Evolutionary conservation across 2,329 filamentous ascomycete species (phyloP).

Genomic region (Bisporella sp.): DNA sequence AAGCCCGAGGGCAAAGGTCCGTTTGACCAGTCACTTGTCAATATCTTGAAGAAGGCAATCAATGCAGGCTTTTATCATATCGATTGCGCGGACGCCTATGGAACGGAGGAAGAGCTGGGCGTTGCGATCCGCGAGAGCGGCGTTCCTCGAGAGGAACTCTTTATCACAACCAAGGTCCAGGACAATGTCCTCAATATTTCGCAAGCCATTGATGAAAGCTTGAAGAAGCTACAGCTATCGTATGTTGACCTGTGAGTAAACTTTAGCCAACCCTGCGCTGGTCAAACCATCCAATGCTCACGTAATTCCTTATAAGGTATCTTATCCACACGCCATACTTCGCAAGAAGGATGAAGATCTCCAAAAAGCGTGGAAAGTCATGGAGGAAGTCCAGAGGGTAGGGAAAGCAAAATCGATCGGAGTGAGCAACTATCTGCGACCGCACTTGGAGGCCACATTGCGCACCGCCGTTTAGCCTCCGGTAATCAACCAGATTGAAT

Average conservation of each 20-base stretch:
- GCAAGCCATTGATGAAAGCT: slow-evolving; percentile 44
- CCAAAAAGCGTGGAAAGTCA: slow-evolving; percentile 50
- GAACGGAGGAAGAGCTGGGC: slow-evolving; percentile 64
- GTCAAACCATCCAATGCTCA: slow-evolving; percentile 12
- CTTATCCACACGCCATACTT: slow-evolving; percentile 55
- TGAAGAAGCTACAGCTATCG: slow-evolving; percentile 58
- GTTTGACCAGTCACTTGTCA: slow-evolving; percentile 48
- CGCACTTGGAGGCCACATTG: slow-evolving; percentile 48
- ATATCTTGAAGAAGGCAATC: slow-evolving; percentile 53
- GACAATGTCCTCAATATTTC: slow-evolving; percentile 30
- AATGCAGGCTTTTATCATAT: slow-evolving; percentile 63
- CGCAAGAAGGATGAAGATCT: slow-evolving; percentile 41
- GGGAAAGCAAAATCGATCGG: slow-evolving; percentile 66
- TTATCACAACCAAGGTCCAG: slow-evolving; percentile 55
- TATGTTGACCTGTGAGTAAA: slow-evolving; percentile 57
- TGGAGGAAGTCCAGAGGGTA: slow-evolving; percentile 59
- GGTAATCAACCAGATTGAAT: slow-evolving; percentile 75
- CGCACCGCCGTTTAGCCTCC: slow-evolving; percentile 55
- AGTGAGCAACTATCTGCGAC: slow-evolving; percentile 64
- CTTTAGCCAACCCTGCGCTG: no score
- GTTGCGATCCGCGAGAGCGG: slow-evolving; percentile 60
- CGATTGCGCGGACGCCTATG: slow-evolving; percentile 66
- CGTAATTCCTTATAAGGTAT: slow-evolving; percentile 33
- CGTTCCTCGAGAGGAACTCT: slow-evolving; percentile 61
- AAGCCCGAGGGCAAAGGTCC: slow-evolving; percentile 33